phyloP scores from a whole-genome alignment of 2,329 filamentous ascomycete species.

The Emergomyces africanus region DNA sequence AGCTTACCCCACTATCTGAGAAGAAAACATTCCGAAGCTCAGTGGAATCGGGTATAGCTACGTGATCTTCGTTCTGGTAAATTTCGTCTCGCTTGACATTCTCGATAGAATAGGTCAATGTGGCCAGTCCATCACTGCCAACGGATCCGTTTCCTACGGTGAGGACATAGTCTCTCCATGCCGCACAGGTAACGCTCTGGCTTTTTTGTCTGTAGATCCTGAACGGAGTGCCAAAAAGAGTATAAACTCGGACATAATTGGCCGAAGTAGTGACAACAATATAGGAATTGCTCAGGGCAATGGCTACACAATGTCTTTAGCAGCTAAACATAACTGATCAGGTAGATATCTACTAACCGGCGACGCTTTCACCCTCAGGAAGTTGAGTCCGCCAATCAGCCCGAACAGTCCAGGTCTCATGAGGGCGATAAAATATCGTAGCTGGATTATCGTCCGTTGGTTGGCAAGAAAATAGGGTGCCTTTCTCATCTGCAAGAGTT shows the following conservation, averaged over 20 bases:
- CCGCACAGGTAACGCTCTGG: conserved; percentile 84
- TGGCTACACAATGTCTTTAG: conserved; percentile 37
- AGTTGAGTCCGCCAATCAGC: conserved; percentile 81
- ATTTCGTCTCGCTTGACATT: conserved; percentile 88
- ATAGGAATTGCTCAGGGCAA: conserved; percentile 84
- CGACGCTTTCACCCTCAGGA: conserved; percentile 75
- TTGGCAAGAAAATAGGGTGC: conserved; percentile 72
- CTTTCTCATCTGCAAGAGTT: conserved; percentile 49
- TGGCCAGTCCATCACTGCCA: conserved; percentile 61
- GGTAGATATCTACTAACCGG: conserved; percentile 24
- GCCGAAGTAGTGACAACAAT: conserved; percentile 76
- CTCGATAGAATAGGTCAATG: conserved; percentile 80
- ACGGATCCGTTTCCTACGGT: conserved; percentile 89
- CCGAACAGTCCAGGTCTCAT: conserved; percentile 89
- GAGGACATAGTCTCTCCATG: conserved; percentile 92
- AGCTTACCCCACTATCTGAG: conserved; percentile 71
- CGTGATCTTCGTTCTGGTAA: conserved; percentile 86
- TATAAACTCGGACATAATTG: conserved; percentile 86
- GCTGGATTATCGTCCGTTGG: conserved; percentile 56
- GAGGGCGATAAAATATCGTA: conserved; percentile 87
- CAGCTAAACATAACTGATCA: neutral
- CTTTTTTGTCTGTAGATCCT: conserved; percentile 87
- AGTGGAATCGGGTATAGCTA: conserved; percentile 65
- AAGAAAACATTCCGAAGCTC: conserved; percentile 79
- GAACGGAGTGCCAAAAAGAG: conserved; percentile 79